Evolutionary conservation across 345 rosid species (phyloP).

Genomic region (Citrus cavaleriei): DNA sequence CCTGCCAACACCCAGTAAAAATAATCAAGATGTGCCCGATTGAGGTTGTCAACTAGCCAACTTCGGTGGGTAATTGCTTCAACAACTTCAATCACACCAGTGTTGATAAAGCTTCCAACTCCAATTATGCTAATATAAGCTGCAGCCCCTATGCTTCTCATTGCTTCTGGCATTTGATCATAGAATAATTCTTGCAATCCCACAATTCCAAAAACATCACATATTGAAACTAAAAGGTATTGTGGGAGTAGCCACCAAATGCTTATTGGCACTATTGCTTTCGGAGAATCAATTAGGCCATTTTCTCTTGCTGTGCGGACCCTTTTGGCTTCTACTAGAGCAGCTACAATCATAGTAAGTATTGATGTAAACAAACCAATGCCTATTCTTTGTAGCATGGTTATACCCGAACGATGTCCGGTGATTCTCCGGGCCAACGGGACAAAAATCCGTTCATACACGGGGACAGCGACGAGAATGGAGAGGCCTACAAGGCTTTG

Average conservation of each 20-base stretch:
- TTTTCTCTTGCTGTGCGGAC: constrained; percentile 46
- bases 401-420: constrained; percentile 65
- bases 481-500: constrained; percentile 64
- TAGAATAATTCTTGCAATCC: constrained; percentile 89
- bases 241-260: constrained; percentile 90
- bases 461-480: constrained; percentile 55
- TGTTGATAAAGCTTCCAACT: constrained; percentile 72
- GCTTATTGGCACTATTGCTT: constrained; percentile 58
- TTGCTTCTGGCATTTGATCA: constrained; percentile 73
- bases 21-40: constrained; percentile 53
- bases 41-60: constrained; percentile 75
- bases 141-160: constrained; percentile 93
- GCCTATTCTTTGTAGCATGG: constrained; percentile 79
- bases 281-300: constrained; percentile 50
- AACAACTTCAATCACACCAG: constrained; percentile 47
- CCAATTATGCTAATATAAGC: constrained; percentile 59
- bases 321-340: constrained; percentile 59
- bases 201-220: constrained; percentile 67
- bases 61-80: constrained; percentile 38
- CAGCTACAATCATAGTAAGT: constrained; percentile 58
- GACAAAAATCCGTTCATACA: constrained; percentile 64
- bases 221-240: constrained; percentile 51
- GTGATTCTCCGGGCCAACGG: constrained; percentile 57
- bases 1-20: constrained; percentile 73
- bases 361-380: constrained; percentile 61